Evolutionary conservation across 2,329 filamentous ascomycete genomes (phyloP), one percentile per base, ranked within the genome.

Genomic region (Fusarium coffeatum): DNA sequence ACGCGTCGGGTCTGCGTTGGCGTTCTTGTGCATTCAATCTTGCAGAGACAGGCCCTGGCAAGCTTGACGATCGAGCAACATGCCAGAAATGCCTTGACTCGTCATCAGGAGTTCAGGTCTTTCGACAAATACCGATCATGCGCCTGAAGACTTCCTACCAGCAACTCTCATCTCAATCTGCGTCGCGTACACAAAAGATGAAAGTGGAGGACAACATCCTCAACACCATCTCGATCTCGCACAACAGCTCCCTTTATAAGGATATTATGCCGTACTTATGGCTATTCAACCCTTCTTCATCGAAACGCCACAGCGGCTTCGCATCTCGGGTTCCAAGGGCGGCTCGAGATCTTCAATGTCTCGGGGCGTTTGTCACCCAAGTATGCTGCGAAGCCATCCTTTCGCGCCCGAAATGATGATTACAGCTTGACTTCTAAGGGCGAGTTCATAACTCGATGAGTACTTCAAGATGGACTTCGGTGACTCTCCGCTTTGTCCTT

Each of bases 291-390:
- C 30, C 15, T 25, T 25, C 30, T 9, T 20, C 22, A 16, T 7
- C 15, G 2, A 41, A 45, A 45, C 40, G 27, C 51, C 45, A 64
- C 61, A 58, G 16, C 32, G 23, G 23, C 22, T n/a, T 15, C 8
- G 27, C n/a, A 50, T 28, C 12, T 40, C 13, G 34, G 27, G 32
- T 27, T 20, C 22, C 23, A 11, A 20, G 6, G 32, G 23, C 40
- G 30, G 23, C 11, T n/a, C 9, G 22, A 23, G 27, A 18, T 48
- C 61, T 16, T 40, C 8, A 28, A 23, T 60, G 54, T 66, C 64
- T 60, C 25, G 37, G 25, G 13, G 12, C 16, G 4, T 8, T 20
- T 22, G 6, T 46, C 51, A 37, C 18, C 28, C 5, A 13, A 18
- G 22, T 34, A 34, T 55, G 53, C 22, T 32, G 16, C 10, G 12